These are phyloP conservation scores for Papiliotrema nemorosa DNA, from an alignment of 1,284 basidiomycete genomes.

Conservation along the genomic window DNA sequence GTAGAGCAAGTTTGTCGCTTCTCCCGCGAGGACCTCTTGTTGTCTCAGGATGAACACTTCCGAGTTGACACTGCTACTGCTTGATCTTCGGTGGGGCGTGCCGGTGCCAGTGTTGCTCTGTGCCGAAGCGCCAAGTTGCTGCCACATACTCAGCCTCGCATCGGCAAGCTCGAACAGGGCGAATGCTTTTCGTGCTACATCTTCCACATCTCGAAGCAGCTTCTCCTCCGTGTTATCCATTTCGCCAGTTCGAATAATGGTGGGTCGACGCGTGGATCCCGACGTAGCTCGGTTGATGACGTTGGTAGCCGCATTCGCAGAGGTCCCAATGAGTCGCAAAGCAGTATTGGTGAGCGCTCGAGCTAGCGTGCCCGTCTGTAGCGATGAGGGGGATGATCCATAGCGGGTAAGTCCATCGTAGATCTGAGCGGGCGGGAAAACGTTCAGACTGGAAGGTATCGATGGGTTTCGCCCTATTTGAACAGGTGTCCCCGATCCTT, in stretches of 20 bases:
- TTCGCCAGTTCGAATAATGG: slow-evolving; percentile 29
- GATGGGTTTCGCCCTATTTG: slow-evolving; percentile 33
- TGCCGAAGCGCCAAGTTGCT: slow-evolving; percentile 53
- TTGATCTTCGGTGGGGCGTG: slow-evolving; percentile 17
- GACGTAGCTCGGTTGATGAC: slow-evolving; percentile 41
- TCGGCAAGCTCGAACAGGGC: slow-evolving; percentile 91
- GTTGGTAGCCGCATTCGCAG: slow-evolving; percentile 46
- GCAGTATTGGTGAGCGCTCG: slow-evolving; percentile 82
- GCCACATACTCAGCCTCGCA: slow-evolving; percentile 71
- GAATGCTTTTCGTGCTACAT: slow-evolving; percentile 91
- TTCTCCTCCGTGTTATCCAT: slow-evolving; percentile 74
- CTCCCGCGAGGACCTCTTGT: slow-evolving; percentile 71
- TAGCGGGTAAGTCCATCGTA: slow-evolving; percentile 24
- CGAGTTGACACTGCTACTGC: slow-evolving; percentile 23
- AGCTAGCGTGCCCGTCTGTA: slow-evolving; percentile 64
- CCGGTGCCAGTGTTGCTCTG: slow-evolving; percentile 14
- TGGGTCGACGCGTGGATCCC: slow-evolving; percentile 28
- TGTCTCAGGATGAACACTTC: slow-evolving; percentile 60
- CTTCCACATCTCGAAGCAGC: slow-evolving; percentile 71
- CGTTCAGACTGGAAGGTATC: slow-evolving; percentile 29
- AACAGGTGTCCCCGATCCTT: neutral
- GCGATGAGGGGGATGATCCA: slow-evolving; percentile 35
- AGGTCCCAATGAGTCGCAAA: slow-evolving; percentile 80
- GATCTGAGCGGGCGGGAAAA: slow-evolving; percentile 15
- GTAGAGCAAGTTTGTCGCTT: slow-evolving; percentile 85